Evolutionary conservation across 805 yeast species (phyloP).

Genomic region (Kodamaea nitidulidarum): DNA sequence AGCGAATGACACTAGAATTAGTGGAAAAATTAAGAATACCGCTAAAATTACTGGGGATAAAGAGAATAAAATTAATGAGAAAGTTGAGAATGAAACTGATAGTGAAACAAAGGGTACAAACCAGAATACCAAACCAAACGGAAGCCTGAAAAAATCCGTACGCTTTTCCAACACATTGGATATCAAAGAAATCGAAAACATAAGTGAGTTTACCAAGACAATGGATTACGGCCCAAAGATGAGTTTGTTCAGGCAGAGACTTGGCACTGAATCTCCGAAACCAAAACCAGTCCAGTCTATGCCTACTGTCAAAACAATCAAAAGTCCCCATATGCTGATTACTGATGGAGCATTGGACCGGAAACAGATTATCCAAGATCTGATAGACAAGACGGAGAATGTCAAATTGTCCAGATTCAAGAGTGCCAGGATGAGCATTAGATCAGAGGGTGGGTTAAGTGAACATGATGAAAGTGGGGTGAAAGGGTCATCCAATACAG

Average conservation of each 20-base stretch:
- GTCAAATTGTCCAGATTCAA: conserved; percentile 9
- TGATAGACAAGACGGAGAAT: conserved; percentile 8
- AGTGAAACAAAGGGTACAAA: background rate
- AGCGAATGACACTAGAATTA: too few relatives aligned
- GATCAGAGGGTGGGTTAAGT: too few relatives aligned
- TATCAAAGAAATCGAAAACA: conserved; percentile 57
- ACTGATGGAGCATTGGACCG: conserved; percentile 13
- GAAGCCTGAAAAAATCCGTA: conserved; percentile 39
- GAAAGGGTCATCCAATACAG: too few relatives aligned
- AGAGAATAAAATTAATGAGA: too few relatives aligned
- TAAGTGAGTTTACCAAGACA: conserved; percentile 44
- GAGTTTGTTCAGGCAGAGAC: conserved; percentile 13
- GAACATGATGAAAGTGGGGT: too few relatives aligned
- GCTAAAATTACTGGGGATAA: too few relatives aligned
- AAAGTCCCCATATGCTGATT: background rate
- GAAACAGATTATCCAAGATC: conserved; percentile 10
- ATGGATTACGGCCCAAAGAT: conserved; percentile 13
- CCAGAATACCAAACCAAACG: background rate
- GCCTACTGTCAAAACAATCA: background rate
- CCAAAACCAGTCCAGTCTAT: too few relatives aligned
- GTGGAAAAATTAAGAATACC: too few relatives aligned
- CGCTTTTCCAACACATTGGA: conserved; percentile 50
- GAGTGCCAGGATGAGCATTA: background rate
- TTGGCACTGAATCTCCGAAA: conserved; percentile 2
- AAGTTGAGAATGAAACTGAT: too few relatives aligned